These are phyloP conservation scores for Vaucheria bursata DNA, from an alignment of 352 stramenopile genomes.

Conservation along the genomic window DNA sequence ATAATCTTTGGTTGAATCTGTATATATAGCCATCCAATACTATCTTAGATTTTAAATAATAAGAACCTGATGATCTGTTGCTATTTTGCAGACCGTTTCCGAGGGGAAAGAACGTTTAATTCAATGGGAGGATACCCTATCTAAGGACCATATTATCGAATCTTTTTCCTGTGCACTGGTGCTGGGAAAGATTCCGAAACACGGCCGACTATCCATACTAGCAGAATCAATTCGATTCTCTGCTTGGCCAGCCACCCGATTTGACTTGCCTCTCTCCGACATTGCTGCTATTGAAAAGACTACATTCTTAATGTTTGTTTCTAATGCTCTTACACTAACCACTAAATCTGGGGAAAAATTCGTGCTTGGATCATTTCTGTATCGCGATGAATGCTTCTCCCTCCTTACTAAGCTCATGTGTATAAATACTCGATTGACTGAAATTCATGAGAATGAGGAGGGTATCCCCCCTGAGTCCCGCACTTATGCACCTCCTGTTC, in stretches of 20 bases:
- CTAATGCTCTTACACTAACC: conserved; percentile 27
- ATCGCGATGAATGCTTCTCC: conserved; percentile 33
- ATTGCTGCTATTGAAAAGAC: conserved; percentile 19
- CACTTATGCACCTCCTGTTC: neutral
- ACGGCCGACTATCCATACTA: conserved; percentile 25
- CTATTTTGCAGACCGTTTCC: too few species aligned
- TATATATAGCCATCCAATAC: too few species aligned
- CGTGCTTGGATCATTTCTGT: conserved; percentile 36
- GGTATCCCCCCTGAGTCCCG: neutral
- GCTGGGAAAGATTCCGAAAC: conserved; percentile 17
- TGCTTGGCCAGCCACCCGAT: neutral
- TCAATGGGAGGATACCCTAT: neutral
- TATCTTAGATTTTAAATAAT: too few species aligned
- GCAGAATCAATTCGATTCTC: neutral
- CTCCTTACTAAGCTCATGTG: conserved; percentile 23
- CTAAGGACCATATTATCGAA: conserved; percentile 23
- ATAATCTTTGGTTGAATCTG: too few species aligned
- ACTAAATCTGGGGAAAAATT: conserved; percentile 32
- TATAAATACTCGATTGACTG: too few species aligned
- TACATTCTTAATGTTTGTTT: conserved; percentile 18
- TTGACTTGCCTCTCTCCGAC: neutral
- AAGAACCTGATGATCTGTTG: too few species aligned
- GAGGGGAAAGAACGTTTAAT: too few species aligned
- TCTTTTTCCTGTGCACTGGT: conserved; percentile 30
- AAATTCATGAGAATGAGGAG: neutral